Percentiles rank a stretch among this genome's conserved stretches.
Conservation (phyloP, 31 red algal genomes). For the Odonthalia washingtoniensis region DNA sequence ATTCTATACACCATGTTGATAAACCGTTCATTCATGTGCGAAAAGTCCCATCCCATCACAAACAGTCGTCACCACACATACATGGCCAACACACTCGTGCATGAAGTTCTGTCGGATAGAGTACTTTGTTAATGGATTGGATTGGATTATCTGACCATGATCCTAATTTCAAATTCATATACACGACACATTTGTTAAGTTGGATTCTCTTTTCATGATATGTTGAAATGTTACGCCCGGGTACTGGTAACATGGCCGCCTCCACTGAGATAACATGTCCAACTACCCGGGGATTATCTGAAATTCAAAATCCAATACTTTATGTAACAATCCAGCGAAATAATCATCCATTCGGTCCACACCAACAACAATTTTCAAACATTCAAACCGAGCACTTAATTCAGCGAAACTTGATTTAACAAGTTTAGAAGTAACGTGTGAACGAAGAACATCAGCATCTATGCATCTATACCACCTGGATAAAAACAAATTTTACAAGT, state of each 20-base stretch:
- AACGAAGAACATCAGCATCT: conserved; percentile 60
- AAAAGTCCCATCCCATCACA: conserved; percentile 86
- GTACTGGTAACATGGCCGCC: conserved; percentile 67
- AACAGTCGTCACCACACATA: conserved; percentile 85
- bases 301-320: conserved; percentile 90
- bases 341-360: conserved; percentile 91
- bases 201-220: conserved; percentile 71
- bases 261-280: conserved; percentile 72
- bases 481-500: conserved; percentile 86
- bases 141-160: conserved; percentile 82
- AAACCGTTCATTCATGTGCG: conserved; percentile 92
- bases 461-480: conserved; percentile 80
- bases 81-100: conserved; percentile 82
- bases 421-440: conserved; percentile 56
- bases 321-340: conserved; percentile 79
- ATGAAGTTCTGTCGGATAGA: conserved; percentile 64
- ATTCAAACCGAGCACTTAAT: conserved; percentile 79
- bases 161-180: conserved; percentile 88
- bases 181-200: conserved; percentile 77
- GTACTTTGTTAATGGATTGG: conserved; percentile 83
- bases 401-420: conserved; percentile 72
- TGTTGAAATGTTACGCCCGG: conserved; percentile 40
- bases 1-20: conserved; percentile 80
- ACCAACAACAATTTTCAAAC: conserved; percentile 74
- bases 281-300: conserved; percentile 53